Conservation (phyloP, 371 early-diverging fungal species). For the Conidiobolus incongruus region DNA sequence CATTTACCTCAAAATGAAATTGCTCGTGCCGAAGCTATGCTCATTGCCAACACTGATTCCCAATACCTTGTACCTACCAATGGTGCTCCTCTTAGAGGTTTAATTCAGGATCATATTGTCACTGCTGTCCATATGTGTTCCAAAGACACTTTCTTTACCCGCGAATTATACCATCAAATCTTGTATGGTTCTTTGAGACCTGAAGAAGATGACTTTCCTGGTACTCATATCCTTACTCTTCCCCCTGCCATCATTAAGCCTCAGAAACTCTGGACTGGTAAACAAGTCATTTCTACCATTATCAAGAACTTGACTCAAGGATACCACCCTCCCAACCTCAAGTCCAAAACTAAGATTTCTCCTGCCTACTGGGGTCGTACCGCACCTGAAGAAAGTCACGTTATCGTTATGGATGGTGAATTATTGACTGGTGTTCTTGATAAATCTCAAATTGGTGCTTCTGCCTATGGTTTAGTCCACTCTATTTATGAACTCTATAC, state of each 20-base stretch:
- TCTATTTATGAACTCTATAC: conserved; percentile 94
- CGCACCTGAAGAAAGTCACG: conserved; percentile 61
- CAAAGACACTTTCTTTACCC: conserved; percentile 74
- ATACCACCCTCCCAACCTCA: conserved; percentile 56
- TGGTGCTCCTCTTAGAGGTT: conserved; percentile 96
- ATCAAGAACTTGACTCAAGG: conserved; percentile 66
- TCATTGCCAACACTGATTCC: conserved; percentile 89
- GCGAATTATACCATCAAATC: conserved; percentile 84
- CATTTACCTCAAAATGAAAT: conserved; percentile 98
- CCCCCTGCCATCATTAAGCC: conserved; percentile 84
- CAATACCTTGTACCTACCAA: conserved; percentile 97
- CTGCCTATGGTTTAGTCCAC: conserved; percentile 88
- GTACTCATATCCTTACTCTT: conserved; percentile 50
- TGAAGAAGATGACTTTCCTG: conserved; percentile 35
- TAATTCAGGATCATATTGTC: conserved; percentile 99
- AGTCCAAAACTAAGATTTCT: conserved; percentile 68
- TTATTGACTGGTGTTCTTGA: conserved; percentile 90
- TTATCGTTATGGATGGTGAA: conserved; percentile 68
- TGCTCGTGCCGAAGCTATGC: conserved; percentile 85
- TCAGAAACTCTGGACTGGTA: conserved; percentile 86
- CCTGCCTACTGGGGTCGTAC: conserved; percentile 66
- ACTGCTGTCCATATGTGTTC: conserved; percentile 87
- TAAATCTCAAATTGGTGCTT: conserved; percentile 94
- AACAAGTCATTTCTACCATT: conserved; percentile 87
- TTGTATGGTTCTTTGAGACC: conserved; percentile 71